phyloP scores from a whole-genome alignment of 176 grass and related monocot species.

The Oryza glaberrima region DNA sequence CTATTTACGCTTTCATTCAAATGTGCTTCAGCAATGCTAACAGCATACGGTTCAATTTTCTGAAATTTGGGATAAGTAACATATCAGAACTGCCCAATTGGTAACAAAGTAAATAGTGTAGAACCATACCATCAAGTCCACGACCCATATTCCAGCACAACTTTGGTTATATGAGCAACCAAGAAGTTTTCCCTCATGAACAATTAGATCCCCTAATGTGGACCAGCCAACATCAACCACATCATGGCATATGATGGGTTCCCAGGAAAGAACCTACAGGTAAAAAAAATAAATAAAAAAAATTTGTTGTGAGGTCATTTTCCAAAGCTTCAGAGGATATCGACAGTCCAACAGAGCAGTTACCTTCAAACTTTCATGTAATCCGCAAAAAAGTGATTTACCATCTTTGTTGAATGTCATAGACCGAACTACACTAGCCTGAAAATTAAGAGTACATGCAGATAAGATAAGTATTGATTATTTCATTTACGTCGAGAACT shows the following conservation, averaged over 20 bases:
- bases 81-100: slow-evolving; percentile 36
- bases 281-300: slow-evolving; percentile 12
- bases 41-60: slow-evolving; percentile 60
- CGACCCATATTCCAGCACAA: slow-evolving; percentile 88
- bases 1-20: slow-evolving; percentile 49
- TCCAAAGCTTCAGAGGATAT: neutral
- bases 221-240: slow-evolving; percentile 82
- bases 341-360: slow-evolving; percentile 20
- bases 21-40: slow-evolving; percentile 50
- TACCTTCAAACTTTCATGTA: slow-evolving; percentile 97
- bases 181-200: slow-evolving; percentile 89
- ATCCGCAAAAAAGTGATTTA: slow-evolving; percentile 85
- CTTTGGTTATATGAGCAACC: slow-evolving; percentile 95
- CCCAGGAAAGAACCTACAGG: slow-evolving; percentile 90
- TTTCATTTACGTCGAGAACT: slow-evolving; percentile 30
- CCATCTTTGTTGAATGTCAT: slow-evolving; percentile 93
- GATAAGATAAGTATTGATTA: slow-evolving; percentile 38
- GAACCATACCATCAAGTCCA: slow-evolving; percentile 71
- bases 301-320: neutral
- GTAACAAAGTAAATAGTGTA: slow-evolving; percentile 33
- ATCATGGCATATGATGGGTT: slow-evolving; percentile 85
- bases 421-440: slow-evolving; percentile 77
- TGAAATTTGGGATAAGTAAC: slow-evolving; percentile 47
- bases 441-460: slow-evolving; percentile 41
- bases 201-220: slow-evolving; percentile 81